These are phyloP conservation scores for Talaromyces marneffei DNA, from an alignment of 2,329 filamentous ascomycete species.

Conservation along the genomic window DNA sequence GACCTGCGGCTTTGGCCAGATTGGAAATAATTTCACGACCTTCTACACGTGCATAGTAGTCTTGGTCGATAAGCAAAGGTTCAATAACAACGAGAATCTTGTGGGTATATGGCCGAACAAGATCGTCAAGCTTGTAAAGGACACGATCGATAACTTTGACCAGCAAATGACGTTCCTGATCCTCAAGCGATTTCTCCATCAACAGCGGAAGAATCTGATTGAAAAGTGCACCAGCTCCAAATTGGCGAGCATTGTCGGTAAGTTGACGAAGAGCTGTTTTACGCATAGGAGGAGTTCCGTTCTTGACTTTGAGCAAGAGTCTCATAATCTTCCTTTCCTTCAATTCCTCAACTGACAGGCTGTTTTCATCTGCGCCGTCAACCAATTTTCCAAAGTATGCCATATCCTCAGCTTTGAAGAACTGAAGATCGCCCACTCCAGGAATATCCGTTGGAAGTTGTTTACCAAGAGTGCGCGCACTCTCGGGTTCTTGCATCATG, in stretches of 20 bases:
- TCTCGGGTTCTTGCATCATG: conserved; percentile 95
- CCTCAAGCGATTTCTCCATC: conserved; percentile 97
- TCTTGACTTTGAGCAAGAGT: conserved; percentile 94
- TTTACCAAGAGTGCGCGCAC: conserved; percentile 74
- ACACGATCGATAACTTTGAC: conserved; percentile 99
- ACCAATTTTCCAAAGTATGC: conserved; percentile 97
- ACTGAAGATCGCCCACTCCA: conserved; percentile 90
- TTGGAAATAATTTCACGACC: conserved; percentile 99
- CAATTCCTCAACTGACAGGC: conserved; percentile 85
- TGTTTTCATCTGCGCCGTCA: conserved; percentile 86
- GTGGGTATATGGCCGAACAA: conserved; percentile 93
- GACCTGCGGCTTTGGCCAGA: conserved; percentile 88
- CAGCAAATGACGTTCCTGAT: conserved; percentile 93
- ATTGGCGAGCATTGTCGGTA: conserved; percentile 94
- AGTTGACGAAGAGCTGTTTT: conserved; percentile 96
- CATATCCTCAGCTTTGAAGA: conserved; percentile 99
- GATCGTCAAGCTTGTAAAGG: conserved; percentile 94
- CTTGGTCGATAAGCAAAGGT: conserved; percentile 96
- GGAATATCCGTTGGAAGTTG: conserved; percentile 93
- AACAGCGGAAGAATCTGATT: conserved; percentile 94
- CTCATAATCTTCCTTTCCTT: conserved; percentile 99
- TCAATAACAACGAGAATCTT: conserved; percentile 99
- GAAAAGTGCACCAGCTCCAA: conserved; percentile 88
- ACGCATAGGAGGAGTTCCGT: conserved; percentile 95
- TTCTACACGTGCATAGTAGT: conserved; percentile 97